A percentile compares a stretch with the other conserved stretches of the same genome.
Conservation (phyloP, 495 filamentous ascomycete species). For the Cercophora scortea region DNA sequence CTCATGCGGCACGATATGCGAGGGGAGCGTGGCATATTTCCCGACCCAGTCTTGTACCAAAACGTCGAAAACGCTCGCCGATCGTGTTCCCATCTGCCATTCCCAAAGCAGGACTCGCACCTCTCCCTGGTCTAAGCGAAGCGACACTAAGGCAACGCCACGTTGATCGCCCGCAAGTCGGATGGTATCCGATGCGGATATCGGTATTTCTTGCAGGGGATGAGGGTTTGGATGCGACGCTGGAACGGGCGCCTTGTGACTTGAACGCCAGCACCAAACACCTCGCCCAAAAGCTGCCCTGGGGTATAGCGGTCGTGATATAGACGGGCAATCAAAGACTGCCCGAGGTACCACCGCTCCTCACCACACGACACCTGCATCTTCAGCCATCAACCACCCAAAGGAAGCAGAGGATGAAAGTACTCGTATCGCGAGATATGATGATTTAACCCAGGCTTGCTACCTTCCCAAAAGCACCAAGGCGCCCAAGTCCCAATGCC, state of each 20-base stretch:
- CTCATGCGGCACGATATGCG: conserved; percentile 4
- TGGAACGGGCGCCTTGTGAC: conserved; percentile 6
- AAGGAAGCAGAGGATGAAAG: not conserved
- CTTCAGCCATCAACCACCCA: conserved; percentile 8
- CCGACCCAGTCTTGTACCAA: conserved; percentile 16
- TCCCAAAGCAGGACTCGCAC: conserved; percentile 15
- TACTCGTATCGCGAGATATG: not conserved
- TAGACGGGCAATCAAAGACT: conserved; percentile 30
- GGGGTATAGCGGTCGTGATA: conserved; percentile 19
- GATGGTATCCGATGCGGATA: conserved; percentile 22
- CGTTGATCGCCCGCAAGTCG: conserved; percentile 25
- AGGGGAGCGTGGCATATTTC: conserved; percentile 21
- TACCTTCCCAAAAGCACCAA: too few relatives aligned
- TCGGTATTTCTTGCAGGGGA: conserved; percentile 25
- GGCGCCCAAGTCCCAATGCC: too few relatives aligned
- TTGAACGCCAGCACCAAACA: not conserved
- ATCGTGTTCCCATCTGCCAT: conserved; percentile 17
- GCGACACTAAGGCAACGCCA: conserved; percentile 19
- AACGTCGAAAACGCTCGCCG: conserved; percentile 24
- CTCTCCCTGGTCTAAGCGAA: conserved; percentile 18
- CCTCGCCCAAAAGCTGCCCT: not conserved
- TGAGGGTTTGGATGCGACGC: not conserved
- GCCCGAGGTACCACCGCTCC: conserved; percentile 27
- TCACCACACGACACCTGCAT: conserved; percentile 11
- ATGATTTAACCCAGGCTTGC: too few relatives aligned